Conservation (phyloP, 1,284 basidiomycete species). For the Fereydounia khargensis region DNA sequence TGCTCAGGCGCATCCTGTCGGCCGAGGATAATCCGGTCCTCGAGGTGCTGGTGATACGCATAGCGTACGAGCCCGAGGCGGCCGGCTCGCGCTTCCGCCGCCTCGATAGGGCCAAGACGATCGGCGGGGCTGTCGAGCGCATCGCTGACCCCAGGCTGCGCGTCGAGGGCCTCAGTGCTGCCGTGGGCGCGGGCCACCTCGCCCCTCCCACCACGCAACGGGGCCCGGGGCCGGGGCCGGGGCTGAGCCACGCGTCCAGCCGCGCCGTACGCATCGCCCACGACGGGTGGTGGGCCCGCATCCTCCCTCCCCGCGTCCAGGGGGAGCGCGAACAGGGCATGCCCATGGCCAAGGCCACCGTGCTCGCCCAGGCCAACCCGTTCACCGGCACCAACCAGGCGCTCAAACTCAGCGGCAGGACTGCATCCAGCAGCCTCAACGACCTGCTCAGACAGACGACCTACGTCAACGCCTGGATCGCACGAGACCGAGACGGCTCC, state of each 20-base stretch:
- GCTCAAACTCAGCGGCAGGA: too few species aligned
- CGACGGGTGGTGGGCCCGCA: neutral
- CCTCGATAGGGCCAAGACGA: conserved; percentile 34
- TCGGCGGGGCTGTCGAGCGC: conserved; percentile 22
- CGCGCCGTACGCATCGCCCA: neutral
- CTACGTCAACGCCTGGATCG: conserved; percentile 2
- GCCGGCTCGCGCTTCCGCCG: conserved; percentile 17
- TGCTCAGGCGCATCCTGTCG: conserved; percentile 25
- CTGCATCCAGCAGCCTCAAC: too few species aligned
- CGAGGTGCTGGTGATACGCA: conserved; percentile 15
- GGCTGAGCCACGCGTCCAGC: neutral
- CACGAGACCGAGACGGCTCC: neutral
- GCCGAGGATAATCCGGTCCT: conserved; percentile 11
- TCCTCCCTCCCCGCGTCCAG: too few species aligned
- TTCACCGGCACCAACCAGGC: too few species aligned
- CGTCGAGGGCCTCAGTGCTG: conserved; percentile 11
- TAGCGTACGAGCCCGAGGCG: conserved; percentile 18
- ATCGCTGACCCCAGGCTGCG: conserved; percentile 25
- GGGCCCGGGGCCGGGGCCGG: neutral
- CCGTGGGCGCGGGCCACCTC: conserved; percentile 17
- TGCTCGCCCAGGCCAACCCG: neutral
- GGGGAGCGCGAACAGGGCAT: too few species aligned
- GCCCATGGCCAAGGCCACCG: too few species aligned
- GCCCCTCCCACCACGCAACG: neutral
- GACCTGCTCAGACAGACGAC: too few species aligned